phyloP scores from a whole-genome alignment of 2,329 filamentous ascomycete species.

The Claviceps capensis region DNA sequence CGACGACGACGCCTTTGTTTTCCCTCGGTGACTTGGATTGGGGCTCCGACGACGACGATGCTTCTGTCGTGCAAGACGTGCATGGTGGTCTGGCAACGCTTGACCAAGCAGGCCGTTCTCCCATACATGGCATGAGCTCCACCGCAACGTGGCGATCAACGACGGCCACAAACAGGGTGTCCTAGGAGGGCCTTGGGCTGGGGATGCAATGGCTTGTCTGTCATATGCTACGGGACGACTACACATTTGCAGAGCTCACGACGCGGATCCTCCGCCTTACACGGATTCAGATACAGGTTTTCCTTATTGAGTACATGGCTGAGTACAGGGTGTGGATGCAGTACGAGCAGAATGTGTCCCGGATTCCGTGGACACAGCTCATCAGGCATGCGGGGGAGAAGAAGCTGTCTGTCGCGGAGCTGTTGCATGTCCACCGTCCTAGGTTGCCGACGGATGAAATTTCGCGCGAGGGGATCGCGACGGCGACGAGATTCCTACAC shows the following conservation, averaged over 20 bases:
- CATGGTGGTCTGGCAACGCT: not conserved
- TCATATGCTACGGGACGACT: slow-evolving; percentile 9
- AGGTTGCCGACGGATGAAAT: slow-evolving; percentile 13
- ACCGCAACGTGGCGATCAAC: not conserved
- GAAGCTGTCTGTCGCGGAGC: slow-evolving; percentile 4
- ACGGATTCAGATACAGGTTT: slow-evolving; percentile 10
- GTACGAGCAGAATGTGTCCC: slow-evolving; percentile 9
- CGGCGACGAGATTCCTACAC: slow-evolving; percentile 10
- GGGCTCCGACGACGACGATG: slow-evolving; percentile 3
- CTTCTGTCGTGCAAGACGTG: not conserved
- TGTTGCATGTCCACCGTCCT: slow-evolving; percentile 11
- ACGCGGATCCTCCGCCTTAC: slow-evolving; percentile 10
- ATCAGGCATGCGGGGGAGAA: slow-evolving; percentile 4
- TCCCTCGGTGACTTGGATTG: slow-evolving; percentile 7
- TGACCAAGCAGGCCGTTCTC: not conserved
- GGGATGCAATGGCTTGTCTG: slow-evolving; percentile 16
- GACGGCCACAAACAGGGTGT: not conserved
- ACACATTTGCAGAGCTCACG: slow-evolving; percentile 11
- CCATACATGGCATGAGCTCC: not conserved
- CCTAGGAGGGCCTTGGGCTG: slow-evolving; percentile 13
- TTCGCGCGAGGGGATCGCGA: slow-evolving; percentile 6
- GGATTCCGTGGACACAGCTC: slow-evolving; percentile 7
- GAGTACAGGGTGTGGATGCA: slow-evolving; percentile 9
- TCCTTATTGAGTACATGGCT: slow-evolving; percentile 11
- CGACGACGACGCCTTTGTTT: not conserved